These are phyloP conservation scores for Jasminum sambac DNA, from an alignment of 257 asterid species.

Conservation along the genomic window DNA sequence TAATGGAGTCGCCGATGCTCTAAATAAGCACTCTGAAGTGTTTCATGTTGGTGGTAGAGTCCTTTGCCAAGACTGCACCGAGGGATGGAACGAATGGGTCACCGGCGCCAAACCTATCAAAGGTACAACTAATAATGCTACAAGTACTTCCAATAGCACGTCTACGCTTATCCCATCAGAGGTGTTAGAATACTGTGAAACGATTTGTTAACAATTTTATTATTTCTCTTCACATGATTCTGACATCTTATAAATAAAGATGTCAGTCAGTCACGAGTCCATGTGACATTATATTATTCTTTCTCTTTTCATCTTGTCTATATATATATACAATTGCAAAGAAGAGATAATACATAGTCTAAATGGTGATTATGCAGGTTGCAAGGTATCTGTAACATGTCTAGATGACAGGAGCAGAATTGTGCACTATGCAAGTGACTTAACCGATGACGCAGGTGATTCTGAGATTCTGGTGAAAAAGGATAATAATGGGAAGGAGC, in stretches of 20 bases:
- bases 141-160: no score
- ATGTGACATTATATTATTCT: no score
- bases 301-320: no score
- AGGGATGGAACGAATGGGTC: conserved; percentile 77
- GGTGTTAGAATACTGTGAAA: no score
- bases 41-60: conserved; percentile 74
- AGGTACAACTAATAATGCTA: conserved; percentile 38
- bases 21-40: conserved; percentile 23
- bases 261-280: no score
- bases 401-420: conserved; percentile 65
- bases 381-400: conserved; percentile 74
- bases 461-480: conserved; percentile 51
- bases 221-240: no score
- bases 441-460: conserved; percentile 60
- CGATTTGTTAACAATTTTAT: no score
- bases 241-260: no score
- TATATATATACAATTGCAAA: no score
- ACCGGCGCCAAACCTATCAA: conserved; percentile 66
- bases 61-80: conserved; percentile 78
- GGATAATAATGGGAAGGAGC: conserved; percentile 41
- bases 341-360: neutral
- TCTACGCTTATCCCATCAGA: no score
- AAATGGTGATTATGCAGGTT: conserved; percentile 38
- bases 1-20: conserved; percentile 22
- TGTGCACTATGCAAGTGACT: conserved; percentile 68